Base-by-base conservation (phyloP, 768 basidiomycete genomes). In the Agrocybe praecox region DNA sequence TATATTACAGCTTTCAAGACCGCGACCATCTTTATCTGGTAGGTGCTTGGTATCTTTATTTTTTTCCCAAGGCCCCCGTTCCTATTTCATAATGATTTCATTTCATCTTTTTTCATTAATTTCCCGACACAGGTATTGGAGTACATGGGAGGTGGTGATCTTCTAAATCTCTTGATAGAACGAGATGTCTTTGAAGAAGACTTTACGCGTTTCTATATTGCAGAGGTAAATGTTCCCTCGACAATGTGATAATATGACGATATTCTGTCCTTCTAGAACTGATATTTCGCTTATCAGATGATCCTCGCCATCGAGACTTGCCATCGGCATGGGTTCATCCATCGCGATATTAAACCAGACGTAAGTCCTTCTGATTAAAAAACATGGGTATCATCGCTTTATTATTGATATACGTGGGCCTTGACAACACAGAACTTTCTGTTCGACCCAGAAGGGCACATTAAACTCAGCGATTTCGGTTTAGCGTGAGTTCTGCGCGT, bases 321-420 rank as follows among this genome's bases (percentile, higher is more conserved):
- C 70, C 95, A 97, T 75, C 89, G 88, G 70, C 87, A 92, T 65
- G 96, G 96, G 10, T 98, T 96, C 76, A 97, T 98, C 67, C 96
- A 98, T 77, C 86, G 96, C 59, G 96, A 99, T 77, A 96, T 98
- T 75, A 96, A 97, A 74, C 92, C 94, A 65, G 92, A 96, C 74
- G 90, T 92, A 71, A 69, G 86, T 74, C 34, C 55, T 49, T 66
- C 12, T 40, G 12, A 40, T 40, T n/a, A 40, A 40, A 15, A 15
- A 40, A 40, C 58, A 58, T 58, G 33, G 34, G 61, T 46, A 58
- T 57, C 64, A 56, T 62, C 57, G 61, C 53, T 44, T 49, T 54
- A 60, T 36, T 57, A 46, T 50, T 55, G 40, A 53, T 67, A 49
- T 40, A 46, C 43, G 40, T 52, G 50, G 32, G 59, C 53, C 62